phyloP scores from a whole-genome alignment of 805 yeast genomes.

The Yarrowia sp. region DNA sequence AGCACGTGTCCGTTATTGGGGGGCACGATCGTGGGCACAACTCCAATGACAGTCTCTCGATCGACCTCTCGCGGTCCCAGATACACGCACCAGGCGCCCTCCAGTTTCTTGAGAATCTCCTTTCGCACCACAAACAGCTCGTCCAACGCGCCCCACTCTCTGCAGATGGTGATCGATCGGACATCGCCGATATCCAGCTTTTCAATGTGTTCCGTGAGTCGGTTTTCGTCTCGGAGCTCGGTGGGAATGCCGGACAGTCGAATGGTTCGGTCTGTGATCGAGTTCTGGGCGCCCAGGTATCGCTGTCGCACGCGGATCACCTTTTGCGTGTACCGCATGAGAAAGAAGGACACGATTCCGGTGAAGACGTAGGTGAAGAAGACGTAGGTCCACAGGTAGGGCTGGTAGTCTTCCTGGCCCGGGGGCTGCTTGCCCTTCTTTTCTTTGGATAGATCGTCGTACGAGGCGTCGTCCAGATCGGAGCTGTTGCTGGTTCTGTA shows the following conservation, averaged over 20 bases:
- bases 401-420: conserved; percentile 46
- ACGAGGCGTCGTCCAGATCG: too few relatives aligned
- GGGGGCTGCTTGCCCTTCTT: not conserved
- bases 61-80: conserved; percentile 42
- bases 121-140: conserved; percentile 59
- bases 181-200: conserved; percentile 78
- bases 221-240: conserved; percentile 67
- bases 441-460: not conserved
- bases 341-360: conserved; percentile 53
- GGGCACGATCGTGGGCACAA: not conserved
- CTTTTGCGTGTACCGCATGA: conserved; percentile 66
- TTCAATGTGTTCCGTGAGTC: conserved; percentile 71
- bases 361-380: conserved; percentile 86
- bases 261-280: conserved; percentile 88
- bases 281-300: conserved; percentile 79
- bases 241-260: conserved; percentile 86
- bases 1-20: not conserved
- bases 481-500: not conserved
- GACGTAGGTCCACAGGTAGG: conserved; percentile 82
- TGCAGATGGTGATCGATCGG: conserved; percentile 69
- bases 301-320: conserved; percentile 77
- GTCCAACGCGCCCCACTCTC: conserved; percentile 82
- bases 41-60: conserved; percentile 1
- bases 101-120: conserved; percentile 54
- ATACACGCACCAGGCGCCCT: conserved; percentile 69